phyloP scores from a whole-genome alignment of 2,329 filamentous ascomycete species.

The Fusarium clavum region DNA sequence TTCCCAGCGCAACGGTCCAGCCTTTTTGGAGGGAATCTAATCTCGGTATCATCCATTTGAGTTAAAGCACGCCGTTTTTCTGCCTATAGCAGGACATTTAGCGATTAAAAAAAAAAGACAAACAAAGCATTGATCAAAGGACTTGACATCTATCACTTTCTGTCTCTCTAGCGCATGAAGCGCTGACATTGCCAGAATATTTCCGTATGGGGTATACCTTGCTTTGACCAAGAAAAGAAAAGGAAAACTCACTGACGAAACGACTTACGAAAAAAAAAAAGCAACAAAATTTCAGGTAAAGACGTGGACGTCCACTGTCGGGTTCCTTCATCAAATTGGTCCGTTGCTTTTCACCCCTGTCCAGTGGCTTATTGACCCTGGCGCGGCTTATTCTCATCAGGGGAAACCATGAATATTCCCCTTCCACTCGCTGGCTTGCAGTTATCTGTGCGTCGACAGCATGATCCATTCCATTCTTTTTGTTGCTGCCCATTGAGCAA shows the following conservation, averaged over 20 bases:
- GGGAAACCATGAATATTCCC: slow-evolving; percentile 22
- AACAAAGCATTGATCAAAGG: not conserved
- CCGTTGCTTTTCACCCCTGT: slow-evolving; percentile 6
- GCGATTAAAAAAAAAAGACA: slow-evolving; percentile 20
- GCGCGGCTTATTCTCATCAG: slow-evolving; percentile 29
- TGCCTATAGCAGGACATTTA: slow-evolving; percentile 12
- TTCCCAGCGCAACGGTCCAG: slow-evolving; percentile 45
- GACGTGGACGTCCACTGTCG: not conserved
- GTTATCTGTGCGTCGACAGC: slow-evolving; percentile 32
- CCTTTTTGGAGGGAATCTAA: slow-evolving; percentile 39
- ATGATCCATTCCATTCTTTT: slow-evolving; percentile 27
- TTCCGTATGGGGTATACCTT: not conserved
- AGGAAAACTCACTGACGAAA: slow-evolving; percentile 3
- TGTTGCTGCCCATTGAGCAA: slow-evolving; percentile 36
- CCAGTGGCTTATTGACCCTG: slow-evolving; percentile 20
- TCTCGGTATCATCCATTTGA: slow-evolving; percentile 44
- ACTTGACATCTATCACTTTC: not conserved
- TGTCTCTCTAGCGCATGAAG: slow-evolving; percentile 1
- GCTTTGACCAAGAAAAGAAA: slow-evolving; percentile 1
- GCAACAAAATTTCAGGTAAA: slow-evolving; percentile 20
- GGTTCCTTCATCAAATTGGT: slow-evolving; percentile 15
- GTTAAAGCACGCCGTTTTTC: slow-evolving; percentile 33
- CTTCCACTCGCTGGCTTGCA: slow-evolving; percentile 28
- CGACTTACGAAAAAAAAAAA: slow-evolving; percentile 19
- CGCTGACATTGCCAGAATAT: slow-evolving; percentile 1